Evolutionary conservation across 176 grass and related monocot genomes (phyloP), one percentile per base, ranked within the genome.

Genomic region (Chrysopogon serrulatus): DNA sequence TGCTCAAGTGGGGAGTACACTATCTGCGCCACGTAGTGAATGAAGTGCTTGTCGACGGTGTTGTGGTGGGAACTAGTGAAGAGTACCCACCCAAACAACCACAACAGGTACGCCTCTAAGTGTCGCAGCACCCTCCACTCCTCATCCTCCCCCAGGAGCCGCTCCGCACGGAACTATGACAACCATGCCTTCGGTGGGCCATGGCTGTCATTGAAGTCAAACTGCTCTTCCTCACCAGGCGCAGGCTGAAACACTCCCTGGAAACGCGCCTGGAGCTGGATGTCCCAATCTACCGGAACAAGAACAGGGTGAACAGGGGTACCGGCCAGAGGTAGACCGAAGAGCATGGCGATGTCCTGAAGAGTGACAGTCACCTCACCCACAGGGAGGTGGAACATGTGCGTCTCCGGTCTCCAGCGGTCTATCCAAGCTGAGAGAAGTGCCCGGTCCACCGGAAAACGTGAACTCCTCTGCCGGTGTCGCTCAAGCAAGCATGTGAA

Each of bases 121-220:
- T 64, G 60, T 17, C 60, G 24, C 60, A 1, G 4, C 4, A 64
- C 60, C 14, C 24, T 6, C 27, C 0, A 7, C 8, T 64, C 60
- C 0, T 2, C 13, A 0, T 5, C 59, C 0, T 16, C 26, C 0
- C 2, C 12, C 4, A 1, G 12, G 12, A 30, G 59, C 5, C 5
- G 12, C 26, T 62, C 26, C 0, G n/a, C 59, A 6, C 3, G 27
- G 1, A 62, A 30, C 1, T 16, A 26, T 4, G n/a, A 14, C 26
- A 62, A 2, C 59, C 59, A 62, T 9, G 5, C 59, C 27, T 62
- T 62, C 1, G 59, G 3, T 2, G 59, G 59, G 6, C 59, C 59
- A 1, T 62, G n/a, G 23, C 1, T 0, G 0, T 59, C 9, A 3
- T 59, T 8, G 10, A 59, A 59, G 9, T 16, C 54, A 1, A 24